phyloP scores from a whole-genome alignment of 768 basidiomycete genomes.

The Rhodocollybia butyracea region DNA sequence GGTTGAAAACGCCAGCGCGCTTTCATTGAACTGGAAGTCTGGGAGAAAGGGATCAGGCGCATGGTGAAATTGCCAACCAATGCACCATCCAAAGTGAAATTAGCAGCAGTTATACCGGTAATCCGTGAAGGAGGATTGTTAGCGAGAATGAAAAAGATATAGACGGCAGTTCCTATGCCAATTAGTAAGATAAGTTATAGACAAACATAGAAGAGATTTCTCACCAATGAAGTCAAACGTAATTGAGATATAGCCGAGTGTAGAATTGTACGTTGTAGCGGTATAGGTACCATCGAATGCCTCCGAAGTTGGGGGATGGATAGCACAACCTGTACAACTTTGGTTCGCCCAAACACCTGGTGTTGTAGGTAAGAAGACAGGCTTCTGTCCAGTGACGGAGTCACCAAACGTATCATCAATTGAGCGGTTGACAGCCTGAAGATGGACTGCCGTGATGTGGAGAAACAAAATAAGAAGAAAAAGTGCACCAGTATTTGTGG shows the following conservation, averaged over 20 bases:
- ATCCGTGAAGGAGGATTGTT: conserved; percentile 23
- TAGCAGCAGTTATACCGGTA: conserved; percentile 19
- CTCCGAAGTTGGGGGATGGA: conserved; percentile 7
- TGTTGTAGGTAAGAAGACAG: conserved; percentile 13
- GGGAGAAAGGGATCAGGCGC: conserved; percentile 18
- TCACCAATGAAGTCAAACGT: conserved; percentile 10
- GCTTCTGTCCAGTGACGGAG: conserved; percentile 14
- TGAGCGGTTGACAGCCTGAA: conserved; percentile 17
- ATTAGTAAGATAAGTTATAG: not conserved
- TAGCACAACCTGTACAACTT: conserved; percentile 15
- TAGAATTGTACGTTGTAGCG: conserved; percentile 11
- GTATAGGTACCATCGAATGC: conserved; percentile 21
- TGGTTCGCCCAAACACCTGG: conserved; percentile 16
- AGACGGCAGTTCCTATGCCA: conserved; percentile 14
- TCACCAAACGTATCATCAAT: conserved; percentile 22
- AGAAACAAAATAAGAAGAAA: too few relatives aligned
- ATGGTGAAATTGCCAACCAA: conserved; percentile 22
- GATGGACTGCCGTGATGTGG: too few relatives aligned
- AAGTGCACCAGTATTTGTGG: too few relatives aligned
- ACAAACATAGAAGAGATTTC: not conserved
- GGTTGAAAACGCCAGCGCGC: conserved; percentile 22
- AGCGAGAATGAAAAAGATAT: conserved; percentile 39
- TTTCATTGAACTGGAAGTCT: conserved; percentile 25
- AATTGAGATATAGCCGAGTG: not conserved
- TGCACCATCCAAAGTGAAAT: conserved; percentile 32